Evolutionary conservation across 306 rosid genomes (phyloP).

Genomic region (Quercus alba): DNA sequence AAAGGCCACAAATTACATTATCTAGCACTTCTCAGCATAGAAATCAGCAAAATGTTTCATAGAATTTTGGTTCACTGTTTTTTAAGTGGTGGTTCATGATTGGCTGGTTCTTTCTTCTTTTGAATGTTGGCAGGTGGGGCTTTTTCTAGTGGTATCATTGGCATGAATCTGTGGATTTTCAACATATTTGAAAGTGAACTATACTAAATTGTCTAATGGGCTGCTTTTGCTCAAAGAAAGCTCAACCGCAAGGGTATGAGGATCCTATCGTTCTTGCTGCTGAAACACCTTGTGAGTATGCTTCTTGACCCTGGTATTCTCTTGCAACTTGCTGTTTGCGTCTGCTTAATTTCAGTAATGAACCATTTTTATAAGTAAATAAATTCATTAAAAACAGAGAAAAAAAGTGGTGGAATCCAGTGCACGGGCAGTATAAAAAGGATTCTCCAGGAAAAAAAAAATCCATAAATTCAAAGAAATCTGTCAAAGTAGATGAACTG

Average conservation of each 20-base stretch:
- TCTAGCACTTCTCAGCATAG: not conserved
- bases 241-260: conserved; percentile 52
- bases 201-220: conserved; percentile 62
- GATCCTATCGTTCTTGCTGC: conserved; percentile 75
- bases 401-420: too few species aligned
- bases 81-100: not conserved
- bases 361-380: not conserved
- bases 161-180: conserved; percentile 8
- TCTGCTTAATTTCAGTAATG: conserved; percentile 3
- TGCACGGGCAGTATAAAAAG: too few species aligned
- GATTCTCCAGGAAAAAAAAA: too few species aligned
- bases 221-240: conserved; percentile 55
- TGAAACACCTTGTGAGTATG: conserved; percentile 87
- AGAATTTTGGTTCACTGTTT: not conserved
- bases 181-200: conserved; percentile 25
- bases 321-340: conserved; percentile 21
- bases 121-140: conserved; percentile 14
- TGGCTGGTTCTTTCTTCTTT: conserved; percentile 13
- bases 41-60: not conserved
- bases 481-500: too few species aligned
- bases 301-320: conserved; percentile 21
- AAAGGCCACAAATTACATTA: not conserved
- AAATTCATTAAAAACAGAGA: too few species aligned
- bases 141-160: conserved; percentile 11
- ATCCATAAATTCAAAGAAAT: too few species aligned